Evolutionary conservation across 768 basidiomycete species (phyloP).

Genomic region (Mycena pura): DNA sequence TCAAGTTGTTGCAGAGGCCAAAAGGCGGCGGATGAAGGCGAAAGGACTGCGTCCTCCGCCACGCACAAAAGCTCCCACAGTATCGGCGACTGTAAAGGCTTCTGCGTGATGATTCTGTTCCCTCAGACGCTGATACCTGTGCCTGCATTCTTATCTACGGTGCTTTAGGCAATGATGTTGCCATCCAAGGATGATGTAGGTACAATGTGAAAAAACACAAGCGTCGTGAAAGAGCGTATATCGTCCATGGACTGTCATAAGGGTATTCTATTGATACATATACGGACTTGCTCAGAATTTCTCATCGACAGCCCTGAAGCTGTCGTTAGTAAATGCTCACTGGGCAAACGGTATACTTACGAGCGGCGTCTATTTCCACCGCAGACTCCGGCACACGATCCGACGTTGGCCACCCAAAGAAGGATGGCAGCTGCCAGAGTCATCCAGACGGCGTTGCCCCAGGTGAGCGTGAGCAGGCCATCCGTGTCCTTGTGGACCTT

Average conservation of each 20-base stretch:
- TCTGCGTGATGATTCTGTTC: conserved; percentile 19
- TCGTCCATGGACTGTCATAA: conserved; percentile 13
- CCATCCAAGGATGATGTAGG: too few relatives aligned
- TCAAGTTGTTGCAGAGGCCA: conserved; percentile 59
- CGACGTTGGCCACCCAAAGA: conserved; percentile 53
- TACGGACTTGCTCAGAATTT: conserved; percentile 7
- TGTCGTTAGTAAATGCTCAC: too few relatives aligned
- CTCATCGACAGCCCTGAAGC: conserved; percentile 7
- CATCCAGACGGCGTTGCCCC: conserved; percentile 66
- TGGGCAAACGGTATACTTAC: too few relatives aligned
- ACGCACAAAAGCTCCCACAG: conserved; percentile 45
- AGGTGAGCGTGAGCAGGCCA: conserved; percentile 47
- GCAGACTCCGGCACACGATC: conserved; percentile 43
- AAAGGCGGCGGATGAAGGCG: conserved; percentile 76
- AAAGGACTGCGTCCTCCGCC: conserved; percentile 74
- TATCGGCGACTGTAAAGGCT: conserved; percentile 34
- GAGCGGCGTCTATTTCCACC: conserved; percentile 23
- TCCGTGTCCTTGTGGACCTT: conserved; percentile 50
- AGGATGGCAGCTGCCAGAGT: conserved; percentile 55
- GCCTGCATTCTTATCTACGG: not conserved
- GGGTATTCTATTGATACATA: conserved; percentile 17
- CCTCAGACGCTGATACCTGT: not conserved
- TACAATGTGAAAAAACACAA: too few relatives aligned
- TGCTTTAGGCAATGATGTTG: not conserved
- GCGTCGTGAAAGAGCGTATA: conserved; percentile 1